A percentile compares a stretch with the other conserved stretches of the same genome.
Conservation (phyloP, 495 filamentous ascomycete species). For the Penicillium desertorum region DNA sequence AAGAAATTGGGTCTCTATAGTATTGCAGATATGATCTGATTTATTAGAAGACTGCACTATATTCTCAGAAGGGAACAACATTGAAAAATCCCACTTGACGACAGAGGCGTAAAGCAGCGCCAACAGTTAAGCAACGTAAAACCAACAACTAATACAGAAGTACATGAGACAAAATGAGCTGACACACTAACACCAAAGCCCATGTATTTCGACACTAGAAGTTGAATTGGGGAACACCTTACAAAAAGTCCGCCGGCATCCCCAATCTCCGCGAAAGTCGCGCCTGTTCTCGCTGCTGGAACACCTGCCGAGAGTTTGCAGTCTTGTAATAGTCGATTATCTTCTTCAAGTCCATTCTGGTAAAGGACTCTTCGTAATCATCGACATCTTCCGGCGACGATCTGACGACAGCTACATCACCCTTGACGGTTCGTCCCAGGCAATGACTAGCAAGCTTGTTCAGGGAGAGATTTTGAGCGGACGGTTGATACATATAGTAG, state of each 20-base stretch:
- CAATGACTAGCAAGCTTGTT: conserved; percentile 2
- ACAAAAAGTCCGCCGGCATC: conserved; percentile 2
- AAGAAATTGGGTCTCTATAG: background rate
- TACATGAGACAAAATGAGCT: background rate
- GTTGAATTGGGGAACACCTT: background rate
- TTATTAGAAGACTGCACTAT: background rate
- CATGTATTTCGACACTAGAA: background rate
- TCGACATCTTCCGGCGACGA: conserved; percentile 1
- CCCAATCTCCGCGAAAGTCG: background rate
- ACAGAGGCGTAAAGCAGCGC: background rate
- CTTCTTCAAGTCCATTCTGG: conserved; percentile 3
- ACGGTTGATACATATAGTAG: conserved; percentile 3
- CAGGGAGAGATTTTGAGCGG: background rate
- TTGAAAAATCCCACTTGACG: background rate
- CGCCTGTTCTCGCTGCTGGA: background rate
- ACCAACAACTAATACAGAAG: too few relatives aligned
- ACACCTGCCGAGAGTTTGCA: background rate
- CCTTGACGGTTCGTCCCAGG: background rate
- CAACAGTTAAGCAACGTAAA: background rate
- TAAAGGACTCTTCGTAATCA: background rate
- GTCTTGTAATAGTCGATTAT: conserved; percentile 2
- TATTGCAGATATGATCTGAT: background rate
- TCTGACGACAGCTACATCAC: conserved; percentile 7
- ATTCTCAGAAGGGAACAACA: background rate
- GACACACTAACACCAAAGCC: background rate